Evolutionary conservation across 805 yeast species (phyloP).

Genomic region (Blastobotrys americana): DNA sequence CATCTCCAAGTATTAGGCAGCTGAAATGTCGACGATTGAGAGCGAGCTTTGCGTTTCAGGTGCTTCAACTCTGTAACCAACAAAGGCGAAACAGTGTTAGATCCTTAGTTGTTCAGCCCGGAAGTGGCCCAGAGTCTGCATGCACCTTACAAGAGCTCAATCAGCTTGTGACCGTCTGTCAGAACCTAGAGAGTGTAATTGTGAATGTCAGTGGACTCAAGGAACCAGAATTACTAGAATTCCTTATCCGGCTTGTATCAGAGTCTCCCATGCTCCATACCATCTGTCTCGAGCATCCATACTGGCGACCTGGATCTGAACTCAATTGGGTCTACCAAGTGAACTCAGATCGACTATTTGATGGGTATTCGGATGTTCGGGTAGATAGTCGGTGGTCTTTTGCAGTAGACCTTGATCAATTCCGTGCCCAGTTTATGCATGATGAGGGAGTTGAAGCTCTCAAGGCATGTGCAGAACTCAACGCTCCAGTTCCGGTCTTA

Average conservation of each 20-base stretch:
- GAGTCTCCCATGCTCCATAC: background rate
- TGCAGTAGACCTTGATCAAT: background rate
- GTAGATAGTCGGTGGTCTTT: conserved; percentile 2
- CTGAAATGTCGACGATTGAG: conserved; percentile 4
- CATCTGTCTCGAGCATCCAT: background rate
- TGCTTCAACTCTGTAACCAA: conserved; percentile 1
- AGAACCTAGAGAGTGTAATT: background rate
- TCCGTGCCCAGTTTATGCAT: background rate
- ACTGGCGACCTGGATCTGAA: background rate
- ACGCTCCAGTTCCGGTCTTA: background rate
- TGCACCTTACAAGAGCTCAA: conserved; percentile 1
- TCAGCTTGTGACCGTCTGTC: conserved; percentile 1
- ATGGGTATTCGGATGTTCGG: background rate
- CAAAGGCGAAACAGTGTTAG: background rate
- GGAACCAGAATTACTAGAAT: background rate
- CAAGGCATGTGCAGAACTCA: background rate
- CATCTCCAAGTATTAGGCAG: conserved; percentile 1
- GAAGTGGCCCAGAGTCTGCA: background rate
- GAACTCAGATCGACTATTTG: background rate
- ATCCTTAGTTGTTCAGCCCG: conserved; percentile 5
- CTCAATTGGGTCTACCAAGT: conserved; percentile 1
- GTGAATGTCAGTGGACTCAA: background rate
- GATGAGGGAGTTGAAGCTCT: background rate
- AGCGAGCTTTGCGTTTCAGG: conserved; percentile 1
- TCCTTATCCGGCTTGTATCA: background rate